Base-by-base conservation (phyloP, 352 stramenopile species). In the Elongisporangium prolatum region DNA sequence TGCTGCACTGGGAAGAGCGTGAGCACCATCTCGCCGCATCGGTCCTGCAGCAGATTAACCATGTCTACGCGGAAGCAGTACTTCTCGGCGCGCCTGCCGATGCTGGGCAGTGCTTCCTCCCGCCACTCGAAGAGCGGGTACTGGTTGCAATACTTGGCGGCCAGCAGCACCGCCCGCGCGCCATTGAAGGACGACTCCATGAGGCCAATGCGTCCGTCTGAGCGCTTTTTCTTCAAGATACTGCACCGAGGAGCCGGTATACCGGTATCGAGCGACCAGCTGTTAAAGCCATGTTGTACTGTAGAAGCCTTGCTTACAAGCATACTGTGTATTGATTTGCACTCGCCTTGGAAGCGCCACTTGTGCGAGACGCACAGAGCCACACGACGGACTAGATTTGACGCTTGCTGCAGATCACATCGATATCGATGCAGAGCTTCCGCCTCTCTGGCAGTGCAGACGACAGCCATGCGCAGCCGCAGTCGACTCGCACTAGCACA, bases 1-100 rank as follows among this genome's bases (percentile, higher is more conserved):
- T 75, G 65, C 55, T 80, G 60, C 24, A 64, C 63, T 3, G 80
- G 80, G 28, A 93, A 63, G 21, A 93, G 60, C 47, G 74, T 72
- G 52, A 93, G 67, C 20, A 93, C 40, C 73, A 89, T 77, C 55
- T 88, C 68, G 14, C 67, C 71, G 40, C 73, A 79, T 8, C 52
- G 54, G 44, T 89, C 75, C 28, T 83, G 66, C 49, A 74, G 69
- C 53, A 93, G 60, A 59, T 93, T 89, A 8, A 77, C 59, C 65
- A 90, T 71, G 50, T 91, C 77, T 20, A 93, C 80, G 50, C 70
- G 75, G 63, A 91, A 91, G 18, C 67, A 77, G 60, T 80, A 85
- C 65, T 93, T 93, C 50, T 86, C 73, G 16, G 57, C 69, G 47
- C 80, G 79, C 48, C 64, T 58, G 4, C 84, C 81, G 54, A 93